Percentiles rank a stretch among this genome's conserved stretches.
Evolutionary conservation across 2,329 filamentous ascomycete genomes (phyloP).

Genomic region (Paecilomyces sp.): DNA sequence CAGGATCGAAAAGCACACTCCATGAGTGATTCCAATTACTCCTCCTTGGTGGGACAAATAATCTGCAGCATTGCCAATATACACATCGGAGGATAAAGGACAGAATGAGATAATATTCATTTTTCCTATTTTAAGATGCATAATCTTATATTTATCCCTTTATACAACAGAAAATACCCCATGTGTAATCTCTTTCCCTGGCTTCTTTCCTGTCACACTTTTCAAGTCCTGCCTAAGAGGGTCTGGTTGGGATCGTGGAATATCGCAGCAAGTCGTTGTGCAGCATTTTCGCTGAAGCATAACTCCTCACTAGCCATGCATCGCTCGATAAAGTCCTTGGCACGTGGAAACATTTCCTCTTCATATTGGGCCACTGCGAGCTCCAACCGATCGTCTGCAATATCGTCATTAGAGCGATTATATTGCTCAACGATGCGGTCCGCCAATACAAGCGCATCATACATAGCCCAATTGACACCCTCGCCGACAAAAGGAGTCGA

Average conservation of each 20-base stretch:
- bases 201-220: background rate
- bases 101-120: too few species aligned
- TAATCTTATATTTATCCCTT: too few species aligned
- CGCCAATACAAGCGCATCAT: background rate
- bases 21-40: too few species aligned
- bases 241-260: background rate
- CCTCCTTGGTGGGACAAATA: too few species aligned
- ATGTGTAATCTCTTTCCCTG: background rate
- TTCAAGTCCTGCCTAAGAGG: background rate
- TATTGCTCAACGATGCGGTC: background rate
- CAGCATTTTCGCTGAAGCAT: background rate
- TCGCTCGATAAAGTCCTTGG: background rate
- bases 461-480: conserved; percentile 9
- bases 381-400: background rate
- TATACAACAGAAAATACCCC: background rate
- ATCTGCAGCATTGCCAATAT: too few species aligned
- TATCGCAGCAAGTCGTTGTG: background rate
- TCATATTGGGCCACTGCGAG: background rate
- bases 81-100: too few species aligned
- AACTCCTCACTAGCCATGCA: background rate
- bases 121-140: too few species aligned
- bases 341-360: background rate
- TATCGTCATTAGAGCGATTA: background rate
- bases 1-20: too few species aligned
- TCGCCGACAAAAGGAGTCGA: conserved; percentile 13